These are phyloP conservation scores for Globisporangium radiosum DNA, from an alignment of 352 stramenopile species.

Conservation along the genomic window DNA sequence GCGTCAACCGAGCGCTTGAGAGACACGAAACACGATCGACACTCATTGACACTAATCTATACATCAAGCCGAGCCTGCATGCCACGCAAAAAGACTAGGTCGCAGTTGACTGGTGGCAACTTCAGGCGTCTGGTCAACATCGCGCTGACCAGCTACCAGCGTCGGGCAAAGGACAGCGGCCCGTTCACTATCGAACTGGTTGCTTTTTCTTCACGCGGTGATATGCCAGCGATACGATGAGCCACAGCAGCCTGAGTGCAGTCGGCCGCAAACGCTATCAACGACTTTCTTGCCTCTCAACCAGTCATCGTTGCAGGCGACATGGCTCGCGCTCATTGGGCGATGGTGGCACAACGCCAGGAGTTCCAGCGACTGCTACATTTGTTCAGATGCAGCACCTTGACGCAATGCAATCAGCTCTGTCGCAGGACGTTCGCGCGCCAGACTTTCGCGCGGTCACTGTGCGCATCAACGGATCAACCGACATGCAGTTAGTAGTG, in stretches of 20 bases:
- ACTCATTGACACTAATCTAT: neutral
- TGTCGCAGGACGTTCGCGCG: neutral
- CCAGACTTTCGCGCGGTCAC: neutral
- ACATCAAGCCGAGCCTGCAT: neutral
- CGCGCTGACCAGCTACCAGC: neutral
- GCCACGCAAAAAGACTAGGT: neutral
- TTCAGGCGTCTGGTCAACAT: neutral
- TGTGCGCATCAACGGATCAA: neutral
- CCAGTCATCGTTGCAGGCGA: slow-evolving; percentile 8
- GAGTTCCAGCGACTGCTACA: neutral
- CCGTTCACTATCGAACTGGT: neutral
- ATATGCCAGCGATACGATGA: neutral
- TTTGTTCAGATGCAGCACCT: neutral
- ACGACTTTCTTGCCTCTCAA: neutral
- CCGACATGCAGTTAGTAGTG: neutral
- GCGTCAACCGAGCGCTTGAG: neutral
- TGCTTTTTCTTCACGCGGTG: neutral
- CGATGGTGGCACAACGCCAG: neutral
- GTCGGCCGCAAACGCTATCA: neutral
- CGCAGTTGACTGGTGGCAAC: neutral
- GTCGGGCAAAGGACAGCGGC: neutral
- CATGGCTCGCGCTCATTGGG: slow-evolving; percentile 11
- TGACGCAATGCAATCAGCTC: neutral
- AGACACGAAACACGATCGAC: neutral
- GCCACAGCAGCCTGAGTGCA: neutral